phyloP scores from a whole-genome alignment of 768 basidiomycete species.

The Kwoniella dendrophila region DNA sequence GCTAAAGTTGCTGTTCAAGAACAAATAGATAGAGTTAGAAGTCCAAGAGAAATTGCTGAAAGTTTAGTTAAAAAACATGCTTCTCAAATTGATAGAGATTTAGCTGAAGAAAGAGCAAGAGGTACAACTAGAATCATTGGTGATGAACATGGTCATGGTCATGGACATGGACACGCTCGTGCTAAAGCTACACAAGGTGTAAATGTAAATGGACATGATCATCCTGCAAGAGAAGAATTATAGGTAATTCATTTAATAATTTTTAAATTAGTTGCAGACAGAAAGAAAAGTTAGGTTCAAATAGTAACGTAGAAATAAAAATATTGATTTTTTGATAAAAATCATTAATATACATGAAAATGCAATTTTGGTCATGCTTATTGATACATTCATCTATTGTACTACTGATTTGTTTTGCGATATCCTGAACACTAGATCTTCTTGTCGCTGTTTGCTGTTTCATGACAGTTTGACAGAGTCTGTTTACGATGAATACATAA shows the following conservation, averaged over 20 bases:
- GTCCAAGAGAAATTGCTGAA: constrained; percentile 18
- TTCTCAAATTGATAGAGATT: constrained; percentile 16
- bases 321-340: too few relatives aligned
- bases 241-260: not conserved
- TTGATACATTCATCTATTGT: not conserved
- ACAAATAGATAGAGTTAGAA: constrained; percentile 7
- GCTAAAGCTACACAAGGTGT: not conserved
- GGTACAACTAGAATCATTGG: constrained; percentile 15
- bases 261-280: not conserved
- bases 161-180: constrained; percentile 16
- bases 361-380: not conserved
- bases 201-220: constrained; percentile 4
- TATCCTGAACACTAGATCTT: too few relatives aligned
- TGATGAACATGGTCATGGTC: constrained; percentile 17
- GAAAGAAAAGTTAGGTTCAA: not conserved
- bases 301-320: too few relatives aligned
- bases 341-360: not conserved
- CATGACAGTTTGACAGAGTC: too few relatives aligned
- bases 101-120: constrained; percentile 10
- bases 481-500: not conserved
- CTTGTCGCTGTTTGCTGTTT: too few relatives aligned
- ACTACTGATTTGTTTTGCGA: not conserved
- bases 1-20: constrained; percentile 9
- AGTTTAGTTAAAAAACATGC: constrained; percentile 28
- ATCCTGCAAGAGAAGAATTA: constrained; percentile 14